phyloP scores from a whole-genome alignment of 768 basidiomycete species.

The Leccinellum luteum region DNA sequence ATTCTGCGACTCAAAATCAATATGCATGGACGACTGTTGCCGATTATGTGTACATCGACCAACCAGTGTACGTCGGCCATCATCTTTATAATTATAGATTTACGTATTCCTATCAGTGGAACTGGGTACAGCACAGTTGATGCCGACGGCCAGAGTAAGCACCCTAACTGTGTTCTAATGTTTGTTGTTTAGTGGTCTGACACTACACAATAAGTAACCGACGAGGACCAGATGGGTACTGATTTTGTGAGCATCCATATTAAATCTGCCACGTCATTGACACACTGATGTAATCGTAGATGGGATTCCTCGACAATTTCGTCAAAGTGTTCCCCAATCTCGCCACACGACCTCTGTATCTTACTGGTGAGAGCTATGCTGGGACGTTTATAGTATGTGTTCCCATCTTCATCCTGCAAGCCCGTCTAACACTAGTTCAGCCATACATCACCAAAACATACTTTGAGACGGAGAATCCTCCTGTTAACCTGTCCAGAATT shows the following conservation, averaged over 20 bases:
- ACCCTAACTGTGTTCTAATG: neutral
- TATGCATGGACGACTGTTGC: constrained; percentile 57
- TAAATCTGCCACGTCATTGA: neutral
- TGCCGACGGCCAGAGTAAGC: constrained; percentile 51
- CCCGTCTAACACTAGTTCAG: constrained; percentile 35
- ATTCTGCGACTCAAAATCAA: constrained; percentile 44
- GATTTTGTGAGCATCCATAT: constrained; percentile 37
- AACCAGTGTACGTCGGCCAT: constrained; percentile 47
- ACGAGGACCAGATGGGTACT: constrained; percentile 60
- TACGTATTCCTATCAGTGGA: constrained; percentile 39
- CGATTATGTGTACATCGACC: constrained; percentile 64
- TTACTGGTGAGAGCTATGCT: constrained; percentile 77
- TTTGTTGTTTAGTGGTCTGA: neutral
- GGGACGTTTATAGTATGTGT: constrained; percentile 60
- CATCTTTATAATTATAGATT: neutral
- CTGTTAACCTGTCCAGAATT: constrained; percentile 62
- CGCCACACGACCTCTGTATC: constrained; percentile 58
- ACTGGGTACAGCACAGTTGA: constrained; percentile 64
- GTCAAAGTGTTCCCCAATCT: constrained; percentile 72
- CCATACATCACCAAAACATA: constrained; percentile 74
- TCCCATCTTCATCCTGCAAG: constrained; percentile 23
- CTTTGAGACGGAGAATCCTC: constrained; percentile 56
- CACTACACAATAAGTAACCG: constrained; percentile 39
- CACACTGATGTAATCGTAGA: constrained; percentile 34
- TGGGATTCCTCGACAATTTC: constrained; percentile 67